phyloP scores from a whole-genome alignment of 345 rosid genomes.

The Arabidopsis suecica region DNA sequence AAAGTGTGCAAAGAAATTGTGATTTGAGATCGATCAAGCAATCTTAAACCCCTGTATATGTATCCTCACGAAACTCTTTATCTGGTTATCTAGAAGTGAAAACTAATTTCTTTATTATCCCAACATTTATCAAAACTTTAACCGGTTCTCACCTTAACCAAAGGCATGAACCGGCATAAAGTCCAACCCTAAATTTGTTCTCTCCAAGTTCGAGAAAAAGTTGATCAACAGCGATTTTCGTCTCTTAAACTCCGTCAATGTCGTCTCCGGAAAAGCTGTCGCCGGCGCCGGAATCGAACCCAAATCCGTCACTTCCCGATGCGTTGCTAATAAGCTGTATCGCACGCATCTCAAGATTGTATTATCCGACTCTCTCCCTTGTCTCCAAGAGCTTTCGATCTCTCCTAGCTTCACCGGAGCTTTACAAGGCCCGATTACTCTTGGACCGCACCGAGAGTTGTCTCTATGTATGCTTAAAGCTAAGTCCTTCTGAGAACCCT shows the following conservation, averaged over 20 bases:
- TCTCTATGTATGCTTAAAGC: not conserved
- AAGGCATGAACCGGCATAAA: not conserved
- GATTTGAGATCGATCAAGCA: too few relatives aligned
- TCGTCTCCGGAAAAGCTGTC: not conserved
- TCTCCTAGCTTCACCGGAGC: not conserved
- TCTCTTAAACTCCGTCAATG: not conserved
- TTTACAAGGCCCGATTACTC: not conserved
- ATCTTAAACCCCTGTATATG: too few relatives aligned
- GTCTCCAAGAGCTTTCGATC: constrained; percentile 3
- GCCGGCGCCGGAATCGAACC: not conserved
- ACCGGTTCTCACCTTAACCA: not conserved
- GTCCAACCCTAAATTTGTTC: not conserved
- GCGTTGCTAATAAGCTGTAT: not conserved
- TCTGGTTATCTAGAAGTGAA: not conserved
- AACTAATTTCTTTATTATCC: not conserved
- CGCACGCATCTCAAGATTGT: not conserved
- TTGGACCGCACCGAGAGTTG: not conserved
- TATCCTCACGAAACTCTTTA: too few relatives aligned
- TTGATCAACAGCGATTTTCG: not conserved
- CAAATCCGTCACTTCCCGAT: not conserved
- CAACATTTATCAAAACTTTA: not conserved
- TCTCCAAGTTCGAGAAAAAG: not conserved
- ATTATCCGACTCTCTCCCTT: not conserved
- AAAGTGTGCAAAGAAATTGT: too few relatives aligned
- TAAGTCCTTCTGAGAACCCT: not conserved